Evolutionary conservation across 306 rosid genomes (phyloP), one percentile per base, ranked within the genome.

Genomic region (Boehmeria nivea): DNA sequence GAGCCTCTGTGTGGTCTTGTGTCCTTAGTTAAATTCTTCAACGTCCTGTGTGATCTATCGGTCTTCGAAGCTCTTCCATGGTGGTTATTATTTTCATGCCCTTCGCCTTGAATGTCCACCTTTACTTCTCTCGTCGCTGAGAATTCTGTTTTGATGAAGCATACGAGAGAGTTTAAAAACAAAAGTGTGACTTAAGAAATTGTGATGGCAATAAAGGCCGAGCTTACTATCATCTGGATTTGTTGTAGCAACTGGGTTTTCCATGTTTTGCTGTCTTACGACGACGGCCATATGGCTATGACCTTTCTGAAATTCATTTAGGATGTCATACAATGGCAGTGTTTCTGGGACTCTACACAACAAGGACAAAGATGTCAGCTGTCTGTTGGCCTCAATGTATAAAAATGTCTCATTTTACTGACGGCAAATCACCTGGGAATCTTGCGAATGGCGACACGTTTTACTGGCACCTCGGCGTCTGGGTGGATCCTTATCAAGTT

Each of bases 211-310:
- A 24, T 16, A 20, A 31, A 19, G 7, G 18, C 18, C 0, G 42
- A 13, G 28, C 53, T 59, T 73, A 86, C 91, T 72, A 22, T 58
- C 57, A 34, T 38, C 45, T 25, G 42, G 62, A 27, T 54, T 68
- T 43, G 25, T 24, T 31, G 8, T 6, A 21, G 53, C 40, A 25
- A 72, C 51, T 65, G 80, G 34, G 17, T 69, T 74, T 33, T 66
- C 82, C 12, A n/a, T 48, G 73, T 56, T 57, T 64, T 76, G 52
- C 22, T 31, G 64, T 69, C 73, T 71, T 37, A 83, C 58, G 59
- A 86, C 86, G 61, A 73, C 82, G 31, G 95, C 95, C 95, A 86
- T 86, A 72, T 86, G 91, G 64, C 95, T 86, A 51, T 83, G 90
- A 20, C 95, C 95, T 77, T 83, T 81, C 51, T 86, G 95, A 72